Percentiles rank a stretch among this genome's conserved stretches.
phyloP scores from a whole-genome alignment of 2,329 filamentous ascomycete genomes.

The Aureobasidium sp. region DNA sequence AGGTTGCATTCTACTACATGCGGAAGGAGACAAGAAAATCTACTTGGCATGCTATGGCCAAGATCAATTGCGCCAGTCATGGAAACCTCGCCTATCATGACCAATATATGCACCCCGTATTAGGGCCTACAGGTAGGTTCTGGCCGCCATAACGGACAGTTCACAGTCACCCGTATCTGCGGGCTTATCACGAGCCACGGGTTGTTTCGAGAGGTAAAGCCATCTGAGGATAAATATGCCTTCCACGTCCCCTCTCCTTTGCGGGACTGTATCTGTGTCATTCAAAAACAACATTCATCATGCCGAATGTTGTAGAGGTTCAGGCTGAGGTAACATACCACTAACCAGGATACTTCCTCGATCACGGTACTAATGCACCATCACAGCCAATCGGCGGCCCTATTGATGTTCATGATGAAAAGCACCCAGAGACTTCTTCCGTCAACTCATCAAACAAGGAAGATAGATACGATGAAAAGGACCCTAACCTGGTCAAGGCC shows the following conservation, averaged over 20 bases:
- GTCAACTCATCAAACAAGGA: conserved; percentile 20
- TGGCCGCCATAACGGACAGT: conserved; percentile 7
- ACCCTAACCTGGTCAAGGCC: conserved; percentile 24
- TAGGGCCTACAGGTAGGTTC: conserved; percentile 5
- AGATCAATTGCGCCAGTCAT: not conserved
- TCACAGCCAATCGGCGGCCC: conserved; percentile 24
- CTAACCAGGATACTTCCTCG: not conserved
- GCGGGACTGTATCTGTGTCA: conserved; percentile 1
- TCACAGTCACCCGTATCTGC: not conserved
- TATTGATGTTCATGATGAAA: conserved; percentile 30
- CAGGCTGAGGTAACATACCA: not conserved
- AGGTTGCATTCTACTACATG: conserved; percentile 8
- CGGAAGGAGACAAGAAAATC: conserved; percentile 6
- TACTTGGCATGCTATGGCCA: not conserved
- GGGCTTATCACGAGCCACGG: conserved; percentile 2
- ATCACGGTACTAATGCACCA: not conserved
- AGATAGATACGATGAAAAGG: conserved; percentile 23
- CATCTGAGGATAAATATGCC: conserved; percentile 2
- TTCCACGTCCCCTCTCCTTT: not conserved
- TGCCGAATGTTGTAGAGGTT: conserved; percentile 7
- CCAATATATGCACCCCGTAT: not conserved
- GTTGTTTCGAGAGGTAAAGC: not conserved
- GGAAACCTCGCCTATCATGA: conserved; percentile 4
- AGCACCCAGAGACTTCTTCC: conserved; percentile 17
- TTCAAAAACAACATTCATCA: not conserved